A percentile compares a stretch with the other conserved stretches of the same genome.
phyloP scores from a whole-genome alignment of 2,329 filamentous ascomycete genomes.

The Sarocladiaceae sp. region DNA sequence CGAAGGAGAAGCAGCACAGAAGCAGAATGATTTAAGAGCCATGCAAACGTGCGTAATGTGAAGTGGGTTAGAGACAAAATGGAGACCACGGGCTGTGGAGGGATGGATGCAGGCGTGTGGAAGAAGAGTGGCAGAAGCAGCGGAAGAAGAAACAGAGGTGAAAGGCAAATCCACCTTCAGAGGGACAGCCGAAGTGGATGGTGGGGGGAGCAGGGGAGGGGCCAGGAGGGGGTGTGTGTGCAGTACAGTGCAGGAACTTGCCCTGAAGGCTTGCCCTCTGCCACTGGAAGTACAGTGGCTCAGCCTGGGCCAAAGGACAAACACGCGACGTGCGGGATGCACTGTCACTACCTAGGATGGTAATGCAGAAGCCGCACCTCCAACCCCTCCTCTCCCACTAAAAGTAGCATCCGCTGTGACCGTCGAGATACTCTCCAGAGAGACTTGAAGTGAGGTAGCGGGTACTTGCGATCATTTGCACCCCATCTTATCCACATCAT shows the following conservation, averaged over 20 bases:
- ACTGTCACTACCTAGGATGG: not conserved
- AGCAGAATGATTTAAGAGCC: constrained; percentile 4
- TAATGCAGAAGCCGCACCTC: no score
- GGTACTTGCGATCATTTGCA: not conserved
- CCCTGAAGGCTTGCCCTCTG: no score
- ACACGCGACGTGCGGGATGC: not conserved
- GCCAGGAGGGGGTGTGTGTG: not conserved
- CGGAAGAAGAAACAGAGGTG: not conserved
- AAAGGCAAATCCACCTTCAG: constrained; percentile 4
- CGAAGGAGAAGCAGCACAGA: not conserved
- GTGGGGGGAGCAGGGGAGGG: not conserved
- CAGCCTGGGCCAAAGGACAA: not conserved
- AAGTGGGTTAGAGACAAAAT: not conserved
- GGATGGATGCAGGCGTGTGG: not conserved
- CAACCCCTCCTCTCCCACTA: no score
- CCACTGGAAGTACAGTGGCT: no score
- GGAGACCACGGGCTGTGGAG: no score
- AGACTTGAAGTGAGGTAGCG: not conserved
- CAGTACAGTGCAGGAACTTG: no score
- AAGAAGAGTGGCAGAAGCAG: constrained; percentile 8
- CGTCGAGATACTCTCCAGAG: no score
- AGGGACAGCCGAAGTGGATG: constrained; percentile 8
- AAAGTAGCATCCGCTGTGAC: not conserved
- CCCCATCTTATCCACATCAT: not conserved
- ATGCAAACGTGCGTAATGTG: constrained; percentile 6